phyloP scores from a whole-genome alignment of 2,329 filamentous ascomycete genomes.

The Ceratocystis harringtonii region DNA sequence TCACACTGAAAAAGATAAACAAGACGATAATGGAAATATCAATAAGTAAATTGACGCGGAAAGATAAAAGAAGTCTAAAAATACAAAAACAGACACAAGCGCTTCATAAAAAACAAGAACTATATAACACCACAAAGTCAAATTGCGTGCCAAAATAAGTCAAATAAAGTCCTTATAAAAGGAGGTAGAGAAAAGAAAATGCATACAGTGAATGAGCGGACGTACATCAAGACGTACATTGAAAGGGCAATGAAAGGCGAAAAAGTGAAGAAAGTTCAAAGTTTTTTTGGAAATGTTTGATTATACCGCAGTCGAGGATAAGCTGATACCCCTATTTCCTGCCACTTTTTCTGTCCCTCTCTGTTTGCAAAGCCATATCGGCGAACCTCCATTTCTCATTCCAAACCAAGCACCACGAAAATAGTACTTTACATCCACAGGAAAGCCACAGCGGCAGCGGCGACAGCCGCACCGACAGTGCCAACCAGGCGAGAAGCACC shows the following conservation, averaged over 20 bases:
- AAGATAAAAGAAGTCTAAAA: too few species aligned
- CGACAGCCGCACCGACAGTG: constrained; percentile 13
- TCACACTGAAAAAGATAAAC: not conserved
- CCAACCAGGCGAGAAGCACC: constrained; percentile 14
- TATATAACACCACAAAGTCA: not conserved
- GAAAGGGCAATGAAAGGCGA: not conserved
- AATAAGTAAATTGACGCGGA: not conserved
- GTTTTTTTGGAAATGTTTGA: not conserved
- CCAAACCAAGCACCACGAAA: constrained; percentile 9
- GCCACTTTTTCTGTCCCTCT: not conserved
- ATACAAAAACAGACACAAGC: not conserved
- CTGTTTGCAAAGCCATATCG: not conserved
- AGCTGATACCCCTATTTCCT: not conserved
- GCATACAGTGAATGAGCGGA: constrained; percentile 3
- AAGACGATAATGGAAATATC: not conserved
- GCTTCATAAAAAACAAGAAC: not conserved
- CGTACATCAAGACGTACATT: not conserved
- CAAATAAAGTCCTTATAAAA: constrained; percentile 5
- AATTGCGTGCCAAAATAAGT: not conserved
- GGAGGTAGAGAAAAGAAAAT: constrained; percentile 7
- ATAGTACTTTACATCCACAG: constrained; percentile 14
- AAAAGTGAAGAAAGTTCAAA: not conserved
- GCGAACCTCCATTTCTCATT: not conserved
- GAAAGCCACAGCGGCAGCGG: constrained; percentile 15
- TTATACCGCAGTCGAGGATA: constrained; percentile 3